A percentile compares a stretch with the other conserved stretches of the same genome.
phyloP scores from a whole-genome alignment of 2,329 filamentous ascomycete species.

The Fusarium citri region DNA sequence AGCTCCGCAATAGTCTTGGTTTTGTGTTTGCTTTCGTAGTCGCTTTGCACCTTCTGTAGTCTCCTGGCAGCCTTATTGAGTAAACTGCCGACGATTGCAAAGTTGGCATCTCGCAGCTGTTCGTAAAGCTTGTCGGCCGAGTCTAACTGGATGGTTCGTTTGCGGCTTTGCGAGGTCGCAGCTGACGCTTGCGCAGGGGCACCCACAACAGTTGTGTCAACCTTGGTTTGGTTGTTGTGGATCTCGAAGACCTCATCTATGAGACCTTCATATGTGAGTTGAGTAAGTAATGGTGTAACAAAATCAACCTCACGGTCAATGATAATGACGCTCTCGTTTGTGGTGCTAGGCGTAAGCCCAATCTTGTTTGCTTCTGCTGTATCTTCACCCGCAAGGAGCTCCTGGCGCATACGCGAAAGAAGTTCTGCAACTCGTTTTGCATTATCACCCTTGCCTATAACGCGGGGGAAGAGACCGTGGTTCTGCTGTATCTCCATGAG shows the following conservation, averaged over 20 bases:
- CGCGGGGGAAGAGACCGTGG: constrained; percentile 92
- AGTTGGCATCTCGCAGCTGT: constrained; percentile 91
- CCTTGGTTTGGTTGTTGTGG: constrained; percentile 89
- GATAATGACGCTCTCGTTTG: constrained; percentile 90
- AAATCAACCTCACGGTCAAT: constrained; percentile 97
- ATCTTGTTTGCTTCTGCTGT: constrained; percentile 69
- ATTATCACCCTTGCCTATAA: constrained; percentile 95
- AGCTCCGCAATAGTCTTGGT: constrained; percentile 91
- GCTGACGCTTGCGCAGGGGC: constrained; percentile 72
- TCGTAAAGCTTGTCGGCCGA: constrained; percentile 89
- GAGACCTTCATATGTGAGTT: constrained; percentile 95
- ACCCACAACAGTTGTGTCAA: constrained; percentile 90
- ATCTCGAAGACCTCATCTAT: constrained; percentile 95
- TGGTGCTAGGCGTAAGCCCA: constrained; percentile 84
- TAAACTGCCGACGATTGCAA: constrained; percentile 89
- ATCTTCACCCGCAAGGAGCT: constrained; percentile 84
- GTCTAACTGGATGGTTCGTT: constrained; percentile 89
- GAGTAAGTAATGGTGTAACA: constrained; percentile 89
- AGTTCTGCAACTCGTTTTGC: constrained; percentile 89
- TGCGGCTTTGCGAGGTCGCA: constrained; percentile 70
- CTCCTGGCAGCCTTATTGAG: constrained; percentile 92
- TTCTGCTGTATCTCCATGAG: constrained; percentile 94
- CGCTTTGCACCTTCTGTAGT: constrained; percentile 81
- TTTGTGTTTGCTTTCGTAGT: constrained; percentile 90
- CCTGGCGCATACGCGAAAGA: constrained; percentile 89